Percentiles rank a stretch among this genome's conserved stretches.
These are phyloP conservation scores for Parsonsia alboflavescens DNA, from an alignment of 257 asterid species.

Conservation along the genomic window DNA sequence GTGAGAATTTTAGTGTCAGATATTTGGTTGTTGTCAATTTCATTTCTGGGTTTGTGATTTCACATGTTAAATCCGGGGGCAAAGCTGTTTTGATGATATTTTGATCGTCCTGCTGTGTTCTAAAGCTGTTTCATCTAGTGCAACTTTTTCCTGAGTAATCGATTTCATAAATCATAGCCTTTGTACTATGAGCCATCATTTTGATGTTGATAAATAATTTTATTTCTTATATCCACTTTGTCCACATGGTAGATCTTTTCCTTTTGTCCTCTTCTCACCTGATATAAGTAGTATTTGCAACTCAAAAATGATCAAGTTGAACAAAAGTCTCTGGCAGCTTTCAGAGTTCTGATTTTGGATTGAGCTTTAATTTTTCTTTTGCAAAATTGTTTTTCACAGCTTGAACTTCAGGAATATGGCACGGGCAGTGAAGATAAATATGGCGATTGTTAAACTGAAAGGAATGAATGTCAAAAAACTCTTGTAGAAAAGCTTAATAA, in stretches of 20 bases:
- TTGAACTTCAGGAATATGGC: constrained; percentile 78
- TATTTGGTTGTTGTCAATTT: neutral
- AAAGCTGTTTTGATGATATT: neutral
- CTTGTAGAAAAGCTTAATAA: constrained; percentile 57
- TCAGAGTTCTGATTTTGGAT: neutral
- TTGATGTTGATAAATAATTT: neutral
- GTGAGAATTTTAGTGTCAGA: constrained; percentile 13
- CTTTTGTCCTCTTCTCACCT: neutral
- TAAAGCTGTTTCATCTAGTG: neutral
- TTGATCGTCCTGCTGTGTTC: neutral
- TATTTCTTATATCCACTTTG: too few relatives aligned
- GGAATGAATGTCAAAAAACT: constrained; percentile 45
- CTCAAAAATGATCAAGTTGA: neutral
- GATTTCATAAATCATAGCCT: neutral
- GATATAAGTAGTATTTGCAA: neutral
- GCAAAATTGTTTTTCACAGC: constrained; percentile 38
- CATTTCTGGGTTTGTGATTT: neutral
- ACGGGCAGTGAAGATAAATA: constrained; percentile 52
- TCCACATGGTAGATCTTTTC: neutral
- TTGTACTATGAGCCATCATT: neutral
- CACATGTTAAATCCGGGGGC: neutral
- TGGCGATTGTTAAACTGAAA: constrained; percentile 35
- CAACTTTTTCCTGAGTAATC: neutral
- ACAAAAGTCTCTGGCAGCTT: neutral
- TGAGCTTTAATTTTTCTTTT: constrained; percentile 16